Evolutionary conservation across 2,329 filamentous ascomycete species (phyloP).

Genomic region (Trichoderma oligosporum): DNA sequence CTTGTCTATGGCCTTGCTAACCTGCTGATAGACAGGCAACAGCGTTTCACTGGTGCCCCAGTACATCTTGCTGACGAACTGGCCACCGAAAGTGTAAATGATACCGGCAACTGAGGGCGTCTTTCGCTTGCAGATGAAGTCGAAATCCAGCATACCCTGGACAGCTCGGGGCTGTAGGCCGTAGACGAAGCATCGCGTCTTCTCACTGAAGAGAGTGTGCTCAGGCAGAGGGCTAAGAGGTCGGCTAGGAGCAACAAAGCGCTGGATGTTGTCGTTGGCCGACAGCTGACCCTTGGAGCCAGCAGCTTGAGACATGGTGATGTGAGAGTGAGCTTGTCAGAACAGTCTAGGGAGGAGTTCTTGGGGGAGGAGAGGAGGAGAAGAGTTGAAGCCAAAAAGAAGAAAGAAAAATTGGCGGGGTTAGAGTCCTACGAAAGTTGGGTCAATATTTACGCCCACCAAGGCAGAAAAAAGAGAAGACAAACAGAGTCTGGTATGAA

Average conservation of each 20-base stretch:
- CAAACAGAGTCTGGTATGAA: slow-evolving; percentile 2
- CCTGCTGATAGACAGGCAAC: slow-evolving; percentile 94
- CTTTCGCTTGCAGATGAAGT: slow-evolving; percentile 99
- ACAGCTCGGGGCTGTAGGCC: slow-evolving; percentile 94
- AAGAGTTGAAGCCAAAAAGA: background rate
- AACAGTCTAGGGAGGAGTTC: slow-evolving; percentile 29
- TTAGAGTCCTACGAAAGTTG: slow-evolving; percentile 25
- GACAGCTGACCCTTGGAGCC: slow-evolving; percentile 55
- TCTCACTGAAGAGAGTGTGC: slow-evolving; percentile 96
- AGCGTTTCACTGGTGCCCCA: slow-evolving; percentile 99
- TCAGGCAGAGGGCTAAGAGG: slow-evolving; percentile 82
- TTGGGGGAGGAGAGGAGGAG: slow-evolving; percentile 18
- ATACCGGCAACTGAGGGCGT: slow-evolving; percentile 97
- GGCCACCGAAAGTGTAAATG: slow-evolving; percentile 99
- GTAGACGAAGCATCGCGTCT: slow-evolving; percentile 99
- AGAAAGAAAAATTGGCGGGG: slow-evolving; percentile 5
- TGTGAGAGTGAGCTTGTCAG: slow-evolving; percentile 20
- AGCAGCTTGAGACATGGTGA: slow-evolving; percentile 50
- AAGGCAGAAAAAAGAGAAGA: slow-evolving; percentile 2
- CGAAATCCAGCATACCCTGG: slow-evolving; percentile 95
- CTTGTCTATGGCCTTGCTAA: slow-evolving; percentile 89
- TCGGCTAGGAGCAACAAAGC: slow-evolving; percentile 89
- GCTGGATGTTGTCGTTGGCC: slow-evolving; percentile 98
- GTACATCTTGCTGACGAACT: slow-evolving; percentile 99
- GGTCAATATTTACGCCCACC: slow-evolving; percentile 14